Conservation (phyloP, 1,284 basidiomycete species). For the Ustilago sp. region DNA sequence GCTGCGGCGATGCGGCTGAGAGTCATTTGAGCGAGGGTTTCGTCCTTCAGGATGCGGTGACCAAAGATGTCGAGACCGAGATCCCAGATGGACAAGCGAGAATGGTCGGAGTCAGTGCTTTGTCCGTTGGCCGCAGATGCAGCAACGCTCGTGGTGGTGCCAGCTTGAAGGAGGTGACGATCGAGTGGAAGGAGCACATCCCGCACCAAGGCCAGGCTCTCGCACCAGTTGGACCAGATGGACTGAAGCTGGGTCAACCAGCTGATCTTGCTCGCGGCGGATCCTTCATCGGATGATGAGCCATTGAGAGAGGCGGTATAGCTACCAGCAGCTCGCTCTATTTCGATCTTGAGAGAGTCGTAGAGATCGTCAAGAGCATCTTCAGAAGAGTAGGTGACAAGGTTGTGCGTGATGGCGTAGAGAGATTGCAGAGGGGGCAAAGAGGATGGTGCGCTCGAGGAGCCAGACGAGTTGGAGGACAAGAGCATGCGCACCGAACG, state of each 20-base stretch:
- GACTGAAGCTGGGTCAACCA: constrained; percentile 50
- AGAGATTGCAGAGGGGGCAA: constrained; percentile 38
- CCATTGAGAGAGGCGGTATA: constrained; percentile 34
- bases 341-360: constrained; percentile 59
- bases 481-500: constrained; percentile 44
- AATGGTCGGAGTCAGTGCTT: background rate
- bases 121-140: background rate
- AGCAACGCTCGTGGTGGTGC: background rate
- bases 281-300: constrained; percentile 29
- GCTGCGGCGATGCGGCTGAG: constrained; percentile 33
- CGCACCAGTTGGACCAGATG: constrained; percentile 56
- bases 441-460: constrained; percentile 1
- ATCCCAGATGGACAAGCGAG: constrained; percentile 39
- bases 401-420: constrained; percentile 36
- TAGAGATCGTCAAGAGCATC: constrained; percentile 43
- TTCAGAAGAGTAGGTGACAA: constrained; percentile 21
- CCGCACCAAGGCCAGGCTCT: constrained; percentile 39
- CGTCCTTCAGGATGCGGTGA: constrained; percentile 51
- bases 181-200: constrained; percentile 43
- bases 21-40: constrained; percentile 26
- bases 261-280: constrained; percentile 18
- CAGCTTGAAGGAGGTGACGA: constrained; percentile 17
- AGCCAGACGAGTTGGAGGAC: constrained; percentile 10
- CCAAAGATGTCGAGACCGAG: constrained; percentile 56
- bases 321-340: constrained; percentile 54